Conservation (phyloP, 2,329 filamentous ascomycete genomes). For the Hypoxylon sp. region DNA sequence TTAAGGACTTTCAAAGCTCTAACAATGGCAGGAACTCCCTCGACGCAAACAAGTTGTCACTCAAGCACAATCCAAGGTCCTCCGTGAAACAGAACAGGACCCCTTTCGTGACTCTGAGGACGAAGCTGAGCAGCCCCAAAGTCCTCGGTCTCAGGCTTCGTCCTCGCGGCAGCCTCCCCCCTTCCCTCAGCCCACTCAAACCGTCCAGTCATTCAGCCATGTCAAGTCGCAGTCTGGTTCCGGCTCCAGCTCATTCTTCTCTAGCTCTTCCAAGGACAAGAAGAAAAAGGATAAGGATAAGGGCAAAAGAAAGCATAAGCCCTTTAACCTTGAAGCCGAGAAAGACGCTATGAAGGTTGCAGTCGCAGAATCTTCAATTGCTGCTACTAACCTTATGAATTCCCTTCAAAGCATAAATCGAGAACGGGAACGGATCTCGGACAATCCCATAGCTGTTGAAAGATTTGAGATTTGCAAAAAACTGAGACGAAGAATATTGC, state of each 20-base stretch:
- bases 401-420: constrained; percentile 91
- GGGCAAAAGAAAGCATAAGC: constrained; percentile 71
- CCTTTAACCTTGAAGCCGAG: constrained; percentile 89
- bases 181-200: constrained; percentile 51
- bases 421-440: constrained; percentile 88
- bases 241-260: constrained; percentile 59
- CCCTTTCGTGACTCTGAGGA: constrained; percentile 79
- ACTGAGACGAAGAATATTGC: constrained; percentile 85
- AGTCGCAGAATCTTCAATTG: constrained; percentile 91
- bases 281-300: constrained; percentile 67
- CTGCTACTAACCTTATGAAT: constrained; percentile 92
- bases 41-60: constrained; percentile 79
- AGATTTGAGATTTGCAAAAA: constrained; percentile 90
- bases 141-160: constrained; percentile 52
- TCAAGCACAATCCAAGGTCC: constrained; percentile 85
- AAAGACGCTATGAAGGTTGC: constrained; percentile 87
- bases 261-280: constrained; percentile 65
- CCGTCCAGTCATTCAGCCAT: constrained; percentile 59
- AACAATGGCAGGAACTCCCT: constrained; percentile 68
- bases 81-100: constrained; percentile 81
- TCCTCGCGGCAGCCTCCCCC: constrained; percentile 53
- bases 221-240: constrained; percentile 57
- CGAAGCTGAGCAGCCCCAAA: constrained; percentile 62
- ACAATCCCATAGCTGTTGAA: constrained; percentile 81
- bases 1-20: constrained; percentile 18